Base-by-base conservation (phyloP, 257 asterid species). In the Przewalskia tangutica region DNA sequence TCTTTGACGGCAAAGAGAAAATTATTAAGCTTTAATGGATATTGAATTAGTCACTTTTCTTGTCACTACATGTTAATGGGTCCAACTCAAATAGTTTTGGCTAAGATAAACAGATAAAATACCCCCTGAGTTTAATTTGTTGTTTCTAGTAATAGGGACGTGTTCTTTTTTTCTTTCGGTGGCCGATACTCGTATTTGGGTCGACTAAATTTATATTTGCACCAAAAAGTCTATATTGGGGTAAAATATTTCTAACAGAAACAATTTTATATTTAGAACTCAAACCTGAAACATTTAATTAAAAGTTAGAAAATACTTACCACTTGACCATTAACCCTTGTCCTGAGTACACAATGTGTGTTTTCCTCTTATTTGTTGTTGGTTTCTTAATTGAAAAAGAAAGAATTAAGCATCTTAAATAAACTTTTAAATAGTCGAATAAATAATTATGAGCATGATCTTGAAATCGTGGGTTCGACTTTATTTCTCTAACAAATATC, bases 31-130 rank as follows among this genome's bases (percentile, higher is more conserved):
- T 73, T 50, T 23, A 12, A 2, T 48, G 48, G 44, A 50, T 71
- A 46, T 48, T 73, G 8, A 48, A 48, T 11, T 20, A 4, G 56
- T 10, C 17, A 48, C 60, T 50, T 73, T 73, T 50, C 8, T 11
- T 48, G 23, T 48, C 62, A 73, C 79, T 48, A 23, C 44, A 48
- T 73, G 44, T 73, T 20, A 48, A 73, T 73, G 60, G 60, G 62
- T 73, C 79, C 62, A 73, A 46, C 7, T 20, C 38, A 44, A 46
- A 48, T 4, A 20, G 60, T 12, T 48, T 50, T 11, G 34, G 16
- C 42, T 3, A 46, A 48, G 20, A 2, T 20, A 48, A 73, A 73
- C 38, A 46, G 4, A 27, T 20, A 20, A 46, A 71, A 48, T 6
- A 7, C 13, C 7, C 7, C 40, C 18, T 10, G 17, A 2, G 38